Evolutionary conservation across 192 early-diverging fungal genomes (phyloP).

Genomic region (Coemansia sp.): DNA sequence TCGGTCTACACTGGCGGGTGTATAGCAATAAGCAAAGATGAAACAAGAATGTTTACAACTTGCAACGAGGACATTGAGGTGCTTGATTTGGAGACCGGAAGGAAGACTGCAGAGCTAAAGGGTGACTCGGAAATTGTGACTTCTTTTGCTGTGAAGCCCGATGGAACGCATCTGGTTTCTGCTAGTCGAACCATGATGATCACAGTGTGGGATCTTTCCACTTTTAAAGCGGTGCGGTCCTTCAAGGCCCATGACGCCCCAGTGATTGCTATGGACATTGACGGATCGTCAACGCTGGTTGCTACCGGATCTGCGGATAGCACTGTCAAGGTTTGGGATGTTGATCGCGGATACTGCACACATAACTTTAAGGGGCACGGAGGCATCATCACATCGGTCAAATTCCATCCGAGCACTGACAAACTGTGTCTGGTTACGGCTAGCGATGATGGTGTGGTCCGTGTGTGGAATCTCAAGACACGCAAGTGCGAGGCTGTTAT

Average conservation of each 20-base stretch:
- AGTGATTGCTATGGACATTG: constrained; percentile 89
- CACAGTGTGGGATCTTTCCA: constrained; percentile 76
- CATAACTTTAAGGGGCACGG: constrained; percentile 94
- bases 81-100: constrained; percentile 68
- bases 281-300: constrained; percentile 84
- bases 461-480: constrained; percentile 83
- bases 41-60: constrained; percentile 70
- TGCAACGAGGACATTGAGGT: constrained; percentile 82
- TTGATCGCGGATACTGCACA: constrained; percentile 87
- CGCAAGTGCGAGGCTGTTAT: constrained; percentile 76
- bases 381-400: constrained; percentile 81
- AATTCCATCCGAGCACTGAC: constrained; percentile 71
- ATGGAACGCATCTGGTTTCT: constrained; percentile 73
- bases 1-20: constrained; percentile 91
- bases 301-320: constrained; percentile 96
- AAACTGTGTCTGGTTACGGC: constrained; percentile 76
- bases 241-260: constrained; percentile 88
- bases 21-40: constrained; percentile 67
- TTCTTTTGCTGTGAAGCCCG: constrained; percentile 78
- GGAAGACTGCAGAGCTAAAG: constrained; percentile 62
- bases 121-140: constrained; percentile 88
- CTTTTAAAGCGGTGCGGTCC: constrained; percentile 60
- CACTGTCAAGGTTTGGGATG: constrained; percentile 96
- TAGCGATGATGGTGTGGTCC: constrained; percentile 86
- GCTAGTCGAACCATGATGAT: constrained; percentile 81